Evolutionary conservation across 345 rosid genomes (phyloP).

Genomic region (Aethionema arabicum): DNA sequence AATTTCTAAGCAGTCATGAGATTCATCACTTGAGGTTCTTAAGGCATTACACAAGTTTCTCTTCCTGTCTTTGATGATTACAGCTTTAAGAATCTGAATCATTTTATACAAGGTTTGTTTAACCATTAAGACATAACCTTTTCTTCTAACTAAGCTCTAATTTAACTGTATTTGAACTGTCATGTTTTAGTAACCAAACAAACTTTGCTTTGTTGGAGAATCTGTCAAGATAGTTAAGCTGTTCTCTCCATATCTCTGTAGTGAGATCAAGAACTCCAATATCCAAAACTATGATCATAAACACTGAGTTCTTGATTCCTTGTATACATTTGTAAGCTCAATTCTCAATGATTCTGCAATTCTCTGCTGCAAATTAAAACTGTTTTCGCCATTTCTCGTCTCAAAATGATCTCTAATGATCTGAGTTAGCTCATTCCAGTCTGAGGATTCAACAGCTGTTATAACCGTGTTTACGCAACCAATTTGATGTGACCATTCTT

Average conservation of each 20-base stretch:
- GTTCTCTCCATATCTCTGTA: conserved; percentile 88
- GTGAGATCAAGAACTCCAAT: conserved; percentile 83
- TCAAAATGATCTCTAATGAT: conserved; percentile 60
- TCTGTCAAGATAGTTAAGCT: conserved; percentile 71
- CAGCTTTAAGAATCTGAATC: conserved; percentile 75
- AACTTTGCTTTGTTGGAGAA: conserved; percentile 63
- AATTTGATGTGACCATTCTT: conserved; percentile 60
- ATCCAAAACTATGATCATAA: conserved; percentile 71
- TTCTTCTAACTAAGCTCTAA: conserved; percentile 72
- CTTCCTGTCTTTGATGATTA: conserved; percentile 57
- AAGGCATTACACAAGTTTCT: too few relatives aligned
- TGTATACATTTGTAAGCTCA: too few relatives aligned
- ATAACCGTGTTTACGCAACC: conserved; percentile 68
- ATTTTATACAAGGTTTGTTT: conserved; percentile 88
- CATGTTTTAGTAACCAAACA: conserved; percentile 87
- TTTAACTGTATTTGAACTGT: conserved; percentile 64
- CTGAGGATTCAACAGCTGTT: conserved; percentile 62
- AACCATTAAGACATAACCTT: conserved; percentile 75
- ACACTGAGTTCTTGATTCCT: conserved; percentile 39
- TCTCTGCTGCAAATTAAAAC: conserved; percentile 42
- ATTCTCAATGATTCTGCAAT: conserved; percentile 39
- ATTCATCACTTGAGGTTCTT: too few relatives aligned
- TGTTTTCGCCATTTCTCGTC: conserved; percentile 35
- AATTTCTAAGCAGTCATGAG: conserved; percentile 62
- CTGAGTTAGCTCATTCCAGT: conserved; percentile 82